Percentiles rank a stretch among this genome's conserved stretches.
phyloP scores from a whole-genome alignment of 495 filamentous ascomycete species.

The Xylaria grammica region DNA sequence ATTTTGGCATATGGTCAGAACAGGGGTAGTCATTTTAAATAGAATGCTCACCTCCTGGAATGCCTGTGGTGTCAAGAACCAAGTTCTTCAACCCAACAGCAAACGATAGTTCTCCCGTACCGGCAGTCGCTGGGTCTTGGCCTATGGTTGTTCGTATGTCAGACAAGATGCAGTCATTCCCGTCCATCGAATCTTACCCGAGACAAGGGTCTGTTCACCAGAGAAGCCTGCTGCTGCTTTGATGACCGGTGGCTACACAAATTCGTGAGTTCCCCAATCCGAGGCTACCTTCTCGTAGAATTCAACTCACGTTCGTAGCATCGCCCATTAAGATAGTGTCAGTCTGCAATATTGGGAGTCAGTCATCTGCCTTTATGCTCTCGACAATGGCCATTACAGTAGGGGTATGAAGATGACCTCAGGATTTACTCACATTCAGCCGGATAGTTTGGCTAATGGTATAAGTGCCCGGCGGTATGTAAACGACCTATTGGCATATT shows the following conservation, averaged over 20 bases:
- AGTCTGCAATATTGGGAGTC: conserved; percentile 25
- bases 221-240: conserved; percentile 59
- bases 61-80: conserved; percentile 67
- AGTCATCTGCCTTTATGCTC: neutral
- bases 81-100: conserved; percentile 71
- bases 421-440: conserved; percentile 40
- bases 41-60: conserved; percentile 44
- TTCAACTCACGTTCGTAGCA: conserved; percentile 58
- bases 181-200: conserved; percentile 17
- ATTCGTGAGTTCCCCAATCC: neutral
- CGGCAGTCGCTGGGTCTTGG: conserved; percentile 30
- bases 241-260: conserved; percentile 56
- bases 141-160: conserved; percentile 1
- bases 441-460: conserved; percentile 60
- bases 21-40: neutral
- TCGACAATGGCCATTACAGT: neutral
- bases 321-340: conserved; percentile 71
- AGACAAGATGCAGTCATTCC: conserved; percentile 53
- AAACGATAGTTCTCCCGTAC: conserved; percentile 51
- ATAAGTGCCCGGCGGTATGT: conserved; percentile 70
- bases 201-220: conserved; percentile 38
- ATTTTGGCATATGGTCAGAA: conserved; percentile 11
- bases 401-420: neutral
- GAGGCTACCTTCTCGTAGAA: neutral
- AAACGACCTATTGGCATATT: conserved; percentile 53